phyloP scores from a whole-genome alignment of 805 yeast species.

The Debaryomyces castellii region DNA sequence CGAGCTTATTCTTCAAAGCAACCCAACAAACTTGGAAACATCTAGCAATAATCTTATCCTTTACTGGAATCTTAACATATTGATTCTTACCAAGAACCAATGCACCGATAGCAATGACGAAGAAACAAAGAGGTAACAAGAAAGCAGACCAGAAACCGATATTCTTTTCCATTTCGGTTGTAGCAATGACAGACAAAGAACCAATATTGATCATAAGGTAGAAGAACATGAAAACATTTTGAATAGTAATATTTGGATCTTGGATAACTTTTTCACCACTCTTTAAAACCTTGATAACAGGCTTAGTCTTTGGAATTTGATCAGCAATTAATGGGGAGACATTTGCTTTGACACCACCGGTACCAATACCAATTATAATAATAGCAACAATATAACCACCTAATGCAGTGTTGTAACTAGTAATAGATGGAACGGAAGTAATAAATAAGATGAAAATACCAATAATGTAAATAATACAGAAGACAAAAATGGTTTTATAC shows the following conservation, averaged over 20 bases:
- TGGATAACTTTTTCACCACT: constrained; percentile 41
- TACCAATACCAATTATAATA: constrained; percentile 67
- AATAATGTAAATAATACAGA: constrained; percentile 55
- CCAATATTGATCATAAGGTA: constrained; percentile 78
- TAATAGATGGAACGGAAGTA: constrained; percentile 65
- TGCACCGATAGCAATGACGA: constrained; percentile 50
- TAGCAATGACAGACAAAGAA: constrained; percentile 70
- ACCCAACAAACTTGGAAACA: constrained; percentile 46
- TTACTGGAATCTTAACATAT: constrained; percentile 60
- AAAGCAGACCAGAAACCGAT: constrained; percentile 76
- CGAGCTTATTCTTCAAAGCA: constrained; percentile 47
- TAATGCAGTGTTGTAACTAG: constrained; percentile 48
- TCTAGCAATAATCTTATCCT: constrained; percentile 58
- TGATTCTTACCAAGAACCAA: constrained; percentile 53
- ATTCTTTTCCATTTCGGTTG: constrained; percentile 66
- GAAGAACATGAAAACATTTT: constrained; percentile 72
- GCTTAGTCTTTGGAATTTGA: constrained; percentile 44
- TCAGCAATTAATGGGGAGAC: constrained; percentile 75
- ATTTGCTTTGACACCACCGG: constrained; percentile 80
- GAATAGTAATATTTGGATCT: constrained; percentile 70
- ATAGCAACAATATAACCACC: constrained; percentile 63
- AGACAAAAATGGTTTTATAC: constrained; percentile 62
- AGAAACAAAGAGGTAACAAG: constrained; percentile 64
- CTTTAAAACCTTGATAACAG: constrained; percentile 36
- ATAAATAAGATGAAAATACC: constrained; percentile 66